These are phyloP conservation scores for Tympanopsis confertula DNA, from an alignment of 2,329 filamentous ascomycete genomes.

Conservation along the genomic window DNA sequence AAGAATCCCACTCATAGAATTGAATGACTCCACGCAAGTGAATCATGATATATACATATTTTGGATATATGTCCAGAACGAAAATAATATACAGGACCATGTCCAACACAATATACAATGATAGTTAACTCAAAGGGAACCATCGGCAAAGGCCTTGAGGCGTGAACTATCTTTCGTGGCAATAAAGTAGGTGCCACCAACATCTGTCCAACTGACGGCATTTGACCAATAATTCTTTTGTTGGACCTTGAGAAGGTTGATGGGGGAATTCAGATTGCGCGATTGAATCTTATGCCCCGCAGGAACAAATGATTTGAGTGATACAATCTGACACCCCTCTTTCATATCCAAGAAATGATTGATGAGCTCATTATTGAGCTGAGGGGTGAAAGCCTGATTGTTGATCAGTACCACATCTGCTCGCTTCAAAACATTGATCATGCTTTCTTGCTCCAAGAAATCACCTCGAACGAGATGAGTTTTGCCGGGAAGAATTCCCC, in stretches of 20 bases:
- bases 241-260: conserved; percentile 57
- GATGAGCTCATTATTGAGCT: conserved; percentile 73
- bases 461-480: conserved; percentile 75
- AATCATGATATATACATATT: no score
- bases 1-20: no score
- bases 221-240: conserved; percentile 49
- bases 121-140: no score
- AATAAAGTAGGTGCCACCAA: conserved; percentile 76
- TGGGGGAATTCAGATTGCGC: conserved; percentile 70
- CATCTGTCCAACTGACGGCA: conserved; percentile 82
- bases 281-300: conserved; percentile 62
- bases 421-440: conserved; percentile 62
- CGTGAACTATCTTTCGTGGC: conserved; percentile 59
- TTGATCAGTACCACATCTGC: conserved; percentile 97
- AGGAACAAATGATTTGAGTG: conserved; percentile 80
- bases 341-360: conserved; percentile 91
- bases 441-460: conserved; percentile 63
- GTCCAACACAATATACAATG: no score
- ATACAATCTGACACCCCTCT: conserved; percentile 78
- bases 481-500: conserved; percentile 71
- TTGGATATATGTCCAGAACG: no score
- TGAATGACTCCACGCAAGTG: no score
- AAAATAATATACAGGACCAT: no score
- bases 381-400: conserved; percentile 88
- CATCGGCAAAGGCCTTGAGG: neutral